phyloP scores from a whole-genome alignment of 1,139 yeast genomes.

The Pichia sp. region DNA sequence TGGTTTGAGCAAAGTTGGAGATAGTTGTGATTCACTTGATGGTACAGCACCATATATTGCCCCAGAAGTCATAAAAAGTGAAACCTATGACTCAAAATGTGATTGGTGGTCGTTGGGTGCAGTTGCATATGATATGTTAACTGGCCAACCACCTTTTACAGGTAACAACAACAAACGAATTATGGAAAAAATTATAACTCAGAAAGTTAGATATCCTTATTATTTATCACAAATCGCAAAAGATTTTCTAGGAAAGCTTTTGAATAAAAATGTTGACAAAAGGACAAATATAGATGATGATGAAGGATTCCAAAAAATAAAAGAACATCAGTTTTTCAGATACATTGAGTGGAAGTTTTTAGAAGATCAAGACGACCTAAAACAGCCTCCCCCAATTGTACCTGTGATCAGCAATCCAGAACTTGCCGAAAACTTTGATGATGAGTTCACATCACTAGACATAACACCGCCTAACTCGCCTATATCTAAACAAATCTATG shows the following conservation, averaged over 20 bases:
- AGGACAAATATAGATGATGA: slow-evolving; percentile 64
- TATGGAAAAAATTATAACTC: slow-evolving; percentile 73
- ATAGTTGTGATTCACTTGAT: slow-evolving; percentile 57
- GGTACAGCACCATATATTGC: slow-evolving; percentile 98
- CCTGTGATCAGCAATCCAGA: slow-evolving; percentile 89
- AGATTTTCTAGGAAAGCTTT: slow-evolving; percentile 63
- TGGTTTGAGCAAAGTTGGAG: slow-evolving; percentile 72
- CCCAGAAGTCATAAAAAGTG: slow-evolving; percentile 83
- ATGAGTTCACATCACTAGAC: slow-evolving; percentile 75
- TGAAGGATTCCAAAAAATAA: slow-evolving; percentile 38
- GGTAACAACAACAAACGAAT: slow-evolving; percentile 82
- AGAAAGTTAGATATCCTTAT: slow-evolving; percentile 71
- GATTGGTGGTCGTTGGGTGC: slow-evolving; percentile 96
- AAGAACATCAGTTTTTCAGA: slow-evolving; percentile 75
- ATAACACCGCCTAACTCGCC: slow-evolving; percentile 30
- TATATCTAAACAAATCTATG: slow-evolving; percentile 21
- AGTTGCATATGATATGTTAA: slow-evolving; percentile 74
- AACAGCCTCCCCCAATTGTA: slow-evolving; percentile 69
- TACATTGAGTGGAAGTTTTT: slow-evolving; percentile 68
- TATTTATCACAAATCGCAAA: slow-evolving; percentile 83
- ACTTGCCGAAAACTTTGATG: slow-evolving; percentile 86
- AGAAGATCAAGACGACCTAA: slow-evolving; percentile 37
- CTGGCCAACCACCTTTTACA: slow-evolving; percentile 93
- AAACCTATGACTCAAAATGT: slow-evolving; percentile 75
- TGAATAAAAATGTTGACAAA: slow-evolving; percentile 70